phyloP scores from a whole-genome alignment of 768 basidiomycete species.

The Termitomyces sp. region DNA sequence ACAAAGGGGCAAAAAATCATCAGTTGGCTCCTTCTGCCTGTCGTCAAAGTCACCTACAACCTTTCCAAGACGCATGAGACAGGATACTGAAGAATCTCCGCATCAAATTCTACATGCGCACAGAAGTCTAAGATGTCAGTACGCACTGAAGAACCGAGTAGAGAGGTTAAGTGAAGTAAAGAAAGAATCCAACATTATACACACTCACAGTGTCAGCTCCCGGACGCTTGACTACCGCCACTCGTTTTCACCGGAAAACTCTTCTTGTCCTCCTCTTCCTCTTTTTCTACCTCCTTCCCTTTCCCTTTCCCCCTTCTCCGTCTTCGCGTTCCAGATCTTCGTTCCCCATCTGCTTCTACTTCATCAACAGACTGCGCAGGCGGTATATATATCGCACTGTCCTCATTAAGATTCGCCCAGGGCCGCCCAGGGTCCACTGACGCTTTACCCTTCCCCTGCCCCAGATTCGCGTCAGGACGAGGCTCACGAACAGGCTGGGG shows the following conservation, averaged over 20 bases:
- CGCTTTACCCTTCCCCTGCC: constrained; percentile 30
- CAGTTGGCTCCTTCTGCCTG: no score
- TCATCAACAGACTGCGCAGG: constrained; percentile 11
- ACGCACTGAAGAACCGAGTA: background rate
- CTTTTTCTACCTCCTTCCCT: constrained; percentile 9
- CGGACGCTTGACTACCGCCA: background rate
- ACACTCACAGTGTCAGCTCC: background rate
- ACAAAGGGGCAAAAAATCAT: no score
- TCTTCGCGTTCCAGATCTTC: constrained; percentile 3
- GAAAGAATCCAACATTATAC: background rate
- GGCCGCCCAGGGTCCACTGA: constrained; percentile 13
- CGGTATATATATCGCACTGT: constrained; percentile 30
- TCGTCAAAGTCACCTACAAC: no score
- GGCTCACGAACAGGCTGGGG: constrained; percentile 28
- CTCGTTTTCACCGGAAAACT: background rate
- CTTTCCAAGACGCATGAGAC: no score
- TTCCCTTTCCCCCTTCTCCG: constrained; percentile 4
- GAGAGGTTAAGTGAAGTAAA: background rate
- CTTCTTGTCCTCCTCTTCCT: constrained; percentile 3
- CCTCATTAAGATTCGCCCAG: constrained; percentile 11
- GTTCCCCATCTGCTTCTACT: background rate
- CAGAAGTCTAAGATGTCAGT: background rate
- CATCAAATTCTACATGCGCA: background rate
- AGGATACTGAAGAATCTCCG: no score
- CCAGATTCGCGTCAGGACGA: constrained; percentile 28